phyloP scores from a whole-genome alignment of 768 basidiomycete species.

The Mrakia gelida region DNA sequence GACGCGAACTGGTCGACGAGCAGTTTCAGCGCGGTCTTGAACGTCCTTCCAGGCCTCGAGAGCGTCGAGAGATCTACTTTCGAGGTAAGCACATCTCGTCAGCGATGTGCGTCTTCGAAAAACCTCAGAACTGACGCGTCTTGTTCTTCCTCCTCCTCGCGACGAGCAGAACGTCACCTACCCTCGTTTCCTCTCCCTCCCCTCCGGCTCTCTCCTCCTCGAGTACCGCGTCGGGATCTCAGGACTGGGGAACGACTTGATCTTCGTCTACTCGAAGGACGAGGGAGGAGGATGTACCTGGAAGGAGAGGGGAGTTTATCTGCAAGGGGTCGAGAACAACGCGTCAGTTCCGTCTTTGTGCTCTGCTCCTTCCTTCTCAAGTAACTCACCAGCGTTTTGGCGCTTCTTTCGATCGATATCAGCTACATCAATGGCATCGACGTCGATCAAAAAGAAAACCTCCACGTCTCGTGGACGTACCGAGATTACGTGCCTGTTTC shows the following conservation, averaged over 20 bases:
- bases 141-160: not conserved
- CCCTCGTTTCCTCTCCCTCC: conserved; percentile 13
- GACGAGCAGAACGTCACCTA: conserved; percentile 1
- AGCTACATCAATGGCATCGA: conserved; percentile 19
- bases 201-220: conserved; percentile 9
- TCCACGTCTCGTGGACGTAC: conserved; percentile 14
- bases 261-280: conserved; percentile 6
- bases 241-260: not conserved
- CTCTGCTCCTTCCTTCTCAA: too few species aligned
- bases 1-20: not conserved
- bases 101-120: not conserved
- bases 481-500: conserved; percentile 14
- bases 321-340: conserved; percentile 3
- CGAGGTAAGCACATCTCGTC: not conserved
- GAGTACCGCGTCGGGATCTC: conserved; percentile 9
- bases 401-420: not conserved
- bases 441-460: not conserved
- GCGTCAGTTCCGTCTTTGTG: not conserved
- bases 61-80: not conserved
- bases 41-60: not conserved
- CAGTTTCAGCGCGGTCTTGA: not conserved
- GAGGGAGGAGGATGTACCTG: not conserved
- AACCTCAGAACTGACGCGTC: conserved; percentile 6
- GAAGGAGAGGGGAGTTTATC: not conserved
- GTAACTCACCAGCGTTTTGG: not conserved